Conservation (phyloP, 2,329 filamentous ascomycete genomes). For the Sclerotinia spermophila region DNA sequence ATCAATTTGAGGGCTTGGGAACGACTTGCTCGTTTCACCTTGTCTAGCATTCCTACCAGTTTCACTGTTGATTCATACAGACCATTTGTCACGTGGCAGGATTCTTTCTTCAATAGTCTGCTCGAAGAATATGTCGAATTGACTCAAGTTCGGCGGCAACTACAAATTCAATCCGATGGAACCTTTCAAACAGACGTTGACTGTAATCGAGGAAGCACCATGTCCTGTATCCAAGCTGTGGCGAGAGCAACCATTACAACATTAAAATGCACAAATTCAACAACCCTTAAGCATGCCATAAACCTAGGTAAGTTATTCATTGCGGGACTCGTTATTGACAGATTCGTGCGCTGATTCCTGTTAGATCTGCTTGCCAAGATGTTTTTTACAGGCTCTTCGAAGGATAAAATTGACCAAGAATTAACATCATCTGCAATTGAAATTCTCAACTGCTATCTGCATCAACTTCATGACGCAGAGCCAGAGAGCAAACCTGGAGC, state of each 20-base stretch:
- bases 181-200: constrained; percentile 20
- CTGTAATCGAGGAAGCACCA: constrained; percentile 26
- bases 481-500: constrained; percentile 11
- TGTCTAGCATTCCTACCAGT: constrained; percentile 44
- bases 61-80: constrained; percentile 41
- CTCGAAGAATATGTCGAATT: constrained; percentile 50
- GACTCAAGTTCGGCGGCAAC: constrained; percentile 23
- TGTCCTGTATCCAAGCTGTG: constrained; percentile 25
- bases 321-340: neutral
- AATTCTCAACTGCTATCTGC: neutral
- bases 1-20: constrained; percentile 62
- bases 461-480: neutral
- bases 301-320: constrained; percentile 26
- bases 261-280: constrained; percentile 24
- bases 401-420: constrained; percentile 13
- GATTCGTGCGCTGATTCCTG: constrained; percentile 8
- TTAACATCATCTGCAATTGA: constrained; percentile 10
- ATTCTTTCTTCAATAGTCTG: constrained; percentile 54
- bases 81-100: constrained; percentile 55
- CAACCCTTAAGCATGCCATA: constrained; percentile 25
- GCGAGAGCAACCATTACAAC: constrained; percentile 19
- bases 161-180: constrained; percentile 20
- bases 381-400: constrained; percentile 14
- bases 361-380: constrained; percentile 17
- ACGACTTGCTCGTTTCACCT: constrained; percentile 57